Evolutionary conservation across 306 rosid genomes (phyloP).

Genomic region (Pyrus betulifolia): DNA sequence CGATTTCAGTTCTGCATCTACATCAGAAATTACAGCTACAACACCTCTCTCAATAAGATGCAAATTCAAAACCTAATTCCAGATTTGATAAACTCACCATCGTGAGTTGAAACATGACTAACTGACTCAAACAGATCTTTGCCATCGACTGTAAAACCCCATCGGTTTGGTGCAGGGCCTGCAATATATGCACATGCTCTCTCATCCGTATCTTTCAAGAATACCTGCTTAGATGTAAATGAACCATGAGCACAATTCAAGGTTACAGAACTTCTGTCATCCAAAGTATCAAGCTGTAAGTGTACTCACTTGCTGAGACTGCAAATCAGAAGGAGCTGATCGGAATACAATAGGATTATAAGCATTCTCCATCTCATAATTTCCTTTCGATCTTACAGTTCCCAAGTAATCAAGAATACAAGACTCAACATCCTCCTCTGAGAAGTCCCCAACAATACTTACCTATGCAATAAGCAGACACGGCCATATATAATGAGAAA

Average conservation of each 20-base stretch:
- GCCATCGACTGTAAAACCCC: conserved; percentile 90
- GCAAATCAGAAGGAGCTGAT: conserved; percentile 63
- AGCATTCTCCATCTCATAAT: conserved; percentile 24
- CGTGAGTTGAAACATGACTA: conserved; percentile 26
- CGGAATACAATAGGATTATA: conserved; percentile 61
- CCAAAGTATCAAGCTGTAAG: not conserved
- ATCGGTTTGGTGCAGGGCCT: conserved; percentile 98
- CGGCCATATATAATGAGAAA: not conserved
- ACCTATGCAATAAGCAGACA: conserved; percentile 41
- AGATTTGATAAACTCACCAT: conserved; percentile 41
- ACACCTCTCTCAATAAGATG: not conserved
- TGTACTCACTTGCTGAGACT: conserved; percentile 79
- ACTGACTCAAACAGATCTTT: conserved; percentile 54
- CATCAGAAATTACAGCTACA: conserved; percentile 12
- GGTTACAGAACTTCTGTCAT: not conserved
- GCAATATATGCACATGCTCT: conserved; percentile 99
- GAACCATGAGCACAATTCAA: conserved; percentile 13
- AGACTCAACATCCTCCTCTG: conserved; percentile 83
- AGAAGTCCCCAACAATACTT: conserved; percentile 78
- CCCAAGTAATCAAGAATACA: conserved; percentile 96
- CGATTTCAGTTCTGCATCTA: conserved; percentile 37
- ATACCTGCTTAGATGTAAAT: conserved; percentile 48
- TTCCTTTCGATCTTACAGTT: conserved; percentile 54
- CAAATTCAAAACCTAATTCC: conserved; percentile 4
- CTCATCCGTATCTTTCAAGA: conserved; percentile 92